Base-by-base conservation (phyloP, 805 yeast species). In the Zygoascus bituminiphila region DNA sequence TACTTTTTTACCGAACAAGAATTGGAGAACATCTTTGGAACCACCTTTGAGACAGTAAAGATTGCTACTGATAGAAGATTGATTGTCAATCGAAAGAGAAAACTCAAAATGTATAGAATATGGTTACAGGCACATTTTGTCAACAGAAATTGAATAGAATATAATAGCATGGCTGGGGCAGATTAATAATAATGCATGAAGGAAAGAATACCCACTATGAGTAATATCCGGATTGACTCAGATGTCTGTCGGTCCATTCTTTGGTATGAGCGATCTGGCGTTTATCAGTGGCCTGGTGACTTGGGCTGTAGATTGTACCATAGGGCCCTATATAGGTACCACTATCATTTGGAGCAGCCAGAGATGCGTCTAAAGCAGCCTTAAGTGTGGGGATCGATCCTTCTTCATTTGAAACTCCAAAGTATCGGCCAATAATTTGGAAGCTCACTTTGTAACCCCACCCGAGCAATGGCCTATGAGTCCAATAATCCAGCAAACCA, bases 1-100 rank as follows among this genome's bases (percentile, higher is more conserved):
- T 93, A 93, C 64, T 93, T 93, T 69, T 93, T 93, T 70, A 87
- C 96, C 1, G 98, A 91, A 62, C 95, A 91, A 51, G 96, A 93
- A 67, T 66, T 91, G 50, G 72, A 85, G 52, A 70, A 75, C 41
- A 84, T 91, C 2, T 93, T 91, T 63, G 75, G 81, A 14, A 60
- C 66, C 23, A 70, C 73, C 5, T 88, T 91, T 59, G 64, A 61
- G n/a, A 91, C 85, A 54, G 76, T 71, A 36, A 82, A 76, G 62
- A 82, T 93, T 37, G 98, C 86, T 1, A 84, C 95, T 1, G 98
- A 93, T 68, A 77, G 96, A 63, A 72, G 98, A 58, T 71, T 93
- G 57, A 71, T 93, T 54, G 97, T 93, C 21, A 93, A 93, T 64
- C 75, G 98, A 60, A 89, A 91, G 68, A 82, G 91, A 62, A 84